Base-by-base conservation (phyloP, 2,329 filamentous ascomycete species). In the Colletotrichum spinosum region DNA sequence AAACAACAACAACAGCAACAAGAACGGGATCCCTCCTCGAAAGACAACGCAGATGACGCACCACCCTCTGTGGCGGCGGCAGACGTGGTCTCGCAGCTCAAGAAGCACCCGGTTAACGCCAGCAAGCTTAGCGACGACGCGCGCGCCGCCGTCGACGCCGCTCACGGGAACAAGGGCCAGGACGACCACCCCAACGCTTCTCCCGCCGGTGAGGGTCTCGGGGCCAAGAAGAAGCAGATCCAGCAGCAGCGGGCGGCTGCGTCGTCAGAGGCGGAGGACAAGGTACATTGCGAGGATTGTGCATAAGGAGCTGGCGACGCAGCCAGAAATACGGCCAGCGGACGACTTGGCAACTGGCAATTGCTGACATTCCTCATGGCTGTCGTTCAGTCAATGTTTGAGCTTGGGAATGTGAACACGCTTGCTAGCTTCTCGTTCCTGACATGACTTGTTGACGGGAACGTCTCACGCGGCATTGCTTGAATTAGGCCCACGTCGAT, bases 121-220 rank as follows among this genome's bases (percentile, higher is more conserved):
- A 49, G 34, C 25, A 55, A 67, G 41, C 37, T 35, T 6, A 25
- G 51, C 48, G 67, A 68, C 15, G 64, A 17, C 10, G 63, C 64
- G 6, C 45, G 35, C 6, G 64, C 45, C 11, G 55, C 64, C 38
- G 57, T 68, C n/a, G 45, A 46, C 11, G 50, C 60, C 25, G 67
- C 67, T 2, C 57, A 54, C 49, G 65, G 60, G 35, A 68, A 68
- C 46, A 68, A 63, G 50, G 67, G 67, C 3, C 65, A 68, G 50
- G 48, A 64, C 41, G 53, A 37, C 44, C 60, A 49, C 12, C 35
- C 55, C 9, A 52, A 68, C 33, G 33, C 64, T 12, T 52, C 52
- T 11, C 44, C 61, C 48, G 44, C 46, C 10, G 55, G 39, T 11
- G 39, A 59, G 35, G 25, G n/a, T 11, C 45, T 48, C 15, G 13